phyloP scores from a whole-genome alignment of 148 eudicot species.

The Salicornia ramosissima region DNA sequence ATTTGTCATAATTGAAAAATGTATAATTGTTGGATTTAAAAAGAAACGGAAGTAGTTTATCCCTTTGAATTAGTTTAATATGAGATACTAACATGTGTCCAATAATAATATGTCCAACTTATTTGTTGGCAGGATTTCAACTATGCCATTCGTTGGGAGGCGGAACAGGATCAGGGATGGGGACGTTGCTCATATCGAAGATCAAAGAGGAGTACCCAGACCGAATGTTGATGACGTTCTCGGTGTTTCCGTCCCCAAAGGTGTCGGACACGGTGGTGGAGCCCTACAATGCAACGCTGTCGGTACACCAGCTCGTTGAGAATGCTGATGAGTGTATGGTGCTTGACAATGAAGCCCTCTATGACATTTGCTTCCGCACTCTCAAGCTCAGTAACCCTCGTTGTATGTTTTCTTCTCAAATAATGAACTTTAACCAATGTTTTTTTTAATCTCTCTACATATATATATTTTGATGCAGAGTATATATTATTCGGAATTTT shows the following conservation, averaged over 20 bases:
- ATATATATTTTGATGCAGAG: no score
- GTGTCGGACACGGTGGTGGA: slow-evolving; percentile 58
- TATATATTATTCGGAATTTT: no score
- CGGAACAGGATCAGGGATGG: slow-evolving; percentile 61
- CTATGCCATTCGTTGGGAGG: slow-evolving; percentile 60
- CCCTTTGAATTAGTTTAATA: no score
- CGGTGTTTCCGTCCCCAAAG: slow-evolving; percentile 57
- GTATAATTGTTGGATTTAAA: no score
- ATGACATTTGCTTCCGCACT: slow-evolving; percentile 56
- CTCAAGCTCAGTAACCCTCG: slow-evolving; percentile 60
- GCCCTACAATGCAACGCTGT: slow-evolving; percentile 56
- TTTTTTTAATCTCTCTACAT: no score
- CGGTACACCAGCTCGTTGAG: slow-evolving; percentile 55
- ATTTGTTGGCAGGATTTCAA: slow-evolving; percentile 44
- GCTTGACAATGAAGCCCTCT: slow-evolving; percentile 52
- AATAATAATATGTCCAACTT: no score
- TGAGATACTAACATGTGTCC: neutral
- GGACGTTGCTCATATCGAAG: slow-evolving; percentile 49
- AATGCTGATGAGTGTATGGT: slow-evolving; percentile 63
- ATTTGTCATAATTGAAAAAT: no score
- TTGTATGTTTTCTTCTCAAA: slow-evolving; percentile 44
- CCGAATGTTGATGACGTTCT: slow-evolving; percentile 57
- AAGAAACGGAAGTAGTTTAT: no score
- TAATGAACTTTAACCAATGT: no score
- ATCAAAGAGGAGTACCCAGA: slow-evolving; percentile 57